Conservation (phyloP, 2,329 filamentous ascomycete genomes). For the Colletotrichum tamarilloi region DNA sequence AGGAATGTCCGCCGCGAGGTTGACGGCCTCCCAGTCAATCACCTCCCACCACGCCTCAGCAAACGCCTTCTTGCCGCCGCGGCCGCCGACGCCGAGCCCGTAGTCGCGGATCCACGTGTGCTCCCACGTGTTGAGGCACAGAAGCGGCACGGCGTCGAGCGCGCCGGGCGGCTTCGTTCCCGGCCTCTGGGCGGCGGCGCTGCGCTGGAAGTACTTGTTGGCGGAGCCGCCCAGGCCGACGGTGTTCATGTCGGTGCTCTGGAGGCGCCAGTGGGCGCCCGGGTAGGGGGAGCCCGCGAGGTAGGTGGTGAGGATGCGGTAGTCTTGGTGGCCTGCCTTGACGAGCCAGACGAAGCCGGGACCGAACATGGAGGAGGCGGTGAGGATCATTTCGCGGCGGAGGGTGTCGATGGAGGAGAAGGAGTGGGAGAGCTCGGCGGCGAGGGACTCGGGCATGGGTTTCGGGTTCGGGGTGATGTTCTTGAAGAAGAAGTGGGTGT, state of each 20-base stretch:
- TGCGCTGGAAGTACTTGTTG: constrained; percentile 52
- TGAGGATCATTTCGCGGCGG: constrained; percentile 80
- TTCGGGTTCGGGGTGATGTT: constrained; percentile 56
- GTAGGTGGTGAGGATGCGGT: constrained; percentile 87
- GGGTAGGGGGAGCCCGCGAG: constrained; percentile 90
- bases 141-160: constrained; percentile 76
- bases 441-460: constrained; percentile 67
- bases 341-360: constrained; percentile 98
- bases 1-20: constrained; percentile 42
- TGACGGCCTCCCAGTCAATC: constrained; percentile 86
- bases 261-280: constrained; percentile 82
- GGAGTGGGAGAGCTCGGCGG: constrained; percentile 69
- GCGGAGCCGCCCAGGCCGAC: constrained; percentile 53
- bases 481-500: constrained; percentile 87
- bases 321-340: constrained; percentile 59
- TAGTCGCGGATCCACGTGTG: constrained; percentile 92
- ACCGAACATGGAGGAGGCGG: constrained; percentile 92
- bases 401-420: constrained; percentile 90
- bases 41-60: constrained; percentile 87
- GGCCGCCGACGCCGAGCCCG: constrained; percentile 65
- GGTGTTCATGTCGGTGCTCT: constrained; percentile 77
- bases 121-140: constrained; percentile 97
- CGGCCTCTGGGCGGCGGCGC: constrained; percentile 40
- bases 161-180: constrained; percentile 70
- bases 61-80: constrained; percentile 80